phyloP scores from a whole-genome alignment of 805 yeast genomes.

The Ogataea paraovalis region DNA sequence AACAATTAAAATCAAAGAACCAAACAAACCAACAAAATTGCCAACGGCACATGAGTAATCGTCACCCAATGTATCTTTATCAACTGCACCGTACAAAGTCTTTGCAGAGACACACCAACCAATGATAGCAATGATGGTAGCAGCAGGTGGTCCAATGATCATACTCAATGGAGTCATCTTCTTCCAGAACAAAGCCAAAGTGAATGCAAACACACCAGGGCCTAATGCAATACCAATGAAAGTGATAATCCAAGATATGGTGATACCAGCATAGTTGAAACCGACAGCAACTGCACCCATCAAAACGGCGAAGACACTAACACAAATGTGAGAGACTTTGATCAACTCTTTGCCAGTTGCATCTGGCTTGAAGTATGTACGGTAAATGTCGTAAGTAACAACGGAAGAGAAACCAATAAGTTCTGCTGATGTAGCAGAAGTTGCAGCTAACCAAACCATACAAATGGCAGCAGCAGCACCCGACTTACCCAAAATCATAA shows the following conservation, averaged over 20 bases:
- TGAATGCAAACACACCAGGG: slow-evolving; percentile 46
- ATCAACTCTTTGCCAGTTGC: slow-evolving; percentile 37
- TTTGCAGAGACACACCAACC: slow-evolving; percentile 43
- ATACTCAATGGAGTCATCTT: slow-evolving; percentile 34
- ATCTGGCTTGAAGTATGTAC: slow-evolving; percentile 36
- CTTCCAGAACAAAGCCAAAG: slow-evolving; percentile 40
- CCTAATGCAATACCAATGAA: slow-evolving; percentile 49
- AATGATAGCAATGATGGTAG: slow-evolving; percentile 49
- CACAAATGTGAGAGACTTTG: slow-evolving; percentile 32
- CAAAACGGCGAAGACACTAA: slow-evolving; percentile 40
- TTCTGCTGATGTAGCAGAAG: slow-evolving; percentile 40
- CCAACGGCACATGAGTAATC: slow-evolving; percentile 45
- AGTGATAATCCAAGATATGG: slow-evolving; percentile 38
- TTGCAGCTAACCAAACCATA: slow-evolving; percentile 39
- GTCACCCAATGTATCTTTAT: slow-evolving; percentile 41
- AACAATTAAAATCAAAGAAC: slow-evolving; percentile 28
- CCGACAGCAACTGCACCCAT: slow-evolving; percentile 37
- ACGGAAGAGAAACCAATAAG: slow-evolving; percentile 39
- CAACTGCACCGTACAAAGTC: slow-evolving; percentile 38
- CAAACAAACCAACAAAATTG: slow-evolving; percentile 36
- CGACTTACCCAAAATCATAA: slow-evolving; percentile 32
- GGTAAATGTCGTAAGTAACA: slow-evolving; percentile 37
- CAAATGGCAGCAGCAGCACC: slow-evolving; percentile 41
- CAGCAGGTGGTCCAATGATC: slow-evolving; percentile 43
- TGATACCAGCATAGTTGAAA: slow-evolving; percentile 39